Base-by-base conservation (phyloP, 352 stramenopile genomes). In the Pythium catenulatum region DNA sequence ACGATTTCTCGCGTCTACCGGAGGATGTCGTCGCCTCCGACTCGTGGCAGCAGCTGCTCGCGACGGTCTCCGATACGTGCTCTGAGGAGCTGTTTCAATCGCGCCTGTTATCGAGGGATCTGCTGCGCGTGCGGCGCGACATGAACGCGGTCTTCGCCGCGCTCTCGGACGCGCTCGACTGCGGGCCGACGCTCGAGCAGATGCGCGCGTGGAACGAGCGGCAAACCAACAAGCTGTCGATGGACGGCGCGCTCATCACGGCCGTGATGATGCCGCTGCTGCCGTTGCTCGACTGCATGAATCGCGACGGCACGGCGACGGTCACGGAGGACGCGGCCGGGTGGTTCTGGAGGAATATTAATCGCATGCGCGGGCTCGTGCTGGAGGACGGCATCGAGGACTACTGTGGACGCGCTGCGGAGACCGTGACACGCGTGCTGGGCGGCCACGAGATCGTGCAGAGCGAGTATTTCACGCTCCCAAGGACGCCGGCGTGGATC, bases 41-140 rank as follows among this genome's bases (percentile, higher is more conserved):
- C n/a, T 79, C 69, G 27, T 79, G 69, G 69, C 65, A 59, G 25
- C 27, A 13, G 1, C 34, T 75, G 23, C 58, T 85, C 4, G n/a
- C 30, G 4, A 37, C 41, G 5, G 79, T 85, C 17, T 68, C 68
- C 1, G 41, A 80, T 1, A 39, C 90, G 36, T 89, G 59, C n/a
- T 59, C 54, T 3, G 61, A 73, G 3, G 89, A 94, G 66, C 48
- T 93, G 4, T 91, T 91, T 52, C 43, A 87, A 15, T 85, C 87
- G 5, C 87, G 84, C 7, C 76, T 91, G 0, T 54, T 93, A 17
- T 92, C 90, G 4, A 81, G 84, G 1, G 85, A 92, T 15, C 80
- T 91, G 45, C 61, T 93, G 3, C 82, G 66, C 11, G 58, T 94
- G 27, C 86, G 79, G 6, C 80, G 90, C 30, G 89, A 91, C 30